phyloP scores from a whole-genome alignment of 2,329 filamentous ascomycete genomes.

The Hymenoscyphus occultus region DNA sequence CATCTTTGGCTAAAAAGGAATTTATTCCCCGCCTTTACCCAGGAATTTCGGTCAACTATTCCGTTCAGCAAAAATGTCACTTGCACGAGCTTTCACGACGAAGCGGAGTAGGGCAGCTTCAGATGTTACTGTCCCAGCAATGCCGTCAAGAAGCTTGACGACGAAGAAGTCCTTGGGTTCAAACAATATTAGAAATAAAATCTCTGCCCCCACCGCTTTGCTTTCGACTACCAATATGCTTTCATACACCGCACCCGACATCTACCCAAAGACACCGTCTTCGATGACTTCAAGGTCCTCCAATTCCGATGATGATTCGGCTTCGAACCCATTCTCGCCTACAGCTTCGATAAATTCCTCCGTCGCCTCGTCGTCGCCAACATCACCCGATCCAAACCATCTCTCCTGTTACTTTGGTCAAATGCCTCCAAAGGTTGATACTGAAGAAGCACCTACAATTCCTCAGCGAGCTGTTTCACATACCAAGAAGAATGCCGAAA shows the following conservation, averaged over 20 bases:
- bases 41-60: conserved; percentile 7
- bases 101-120: conserved; percentile 57
- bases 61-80: conserved; percentile 43
- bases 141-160: conserved; percentile 30
- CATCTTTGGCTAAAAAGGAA: conserved; percentile 15
- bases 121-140: conserved; percentile 16
- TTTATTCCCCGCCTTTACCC: conserved; percentile 15
- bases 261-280: conserved; percentile 43
- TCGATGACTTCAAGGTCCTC: conserved; percentile 37
- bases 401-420: conserved; percentile 62
- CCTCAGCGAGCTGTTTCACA: conserved; percentile 80
- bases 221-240: conserved; percentile 96
- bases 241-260: conserved; percentile 88
- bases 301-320: conserved; percentile 65
- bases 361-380: conserved; percentile 38
- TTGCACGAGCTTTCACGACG: conserved; percentile 71
- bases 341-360: conserved; percentile 45
- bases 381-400: conserved; percentile 62
- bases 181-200: conserved; percentile 54
- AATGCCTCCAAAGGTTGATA: conserved; percentile 36
- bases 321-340: conserved; percentile 40
- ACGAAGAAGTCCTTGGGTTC: conserved; percentile 30
- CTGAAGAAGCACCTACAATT: conserved; percentile 56
- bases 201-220: conserved; percentile 83
- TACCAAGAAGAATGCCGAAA: conserved; percentile 82